These are phyloP conservation scores for Epichloe baconii DNA, from an alignment of 2,329 filamentous ascomycete species.

Conservation along the genomic window DNA sequence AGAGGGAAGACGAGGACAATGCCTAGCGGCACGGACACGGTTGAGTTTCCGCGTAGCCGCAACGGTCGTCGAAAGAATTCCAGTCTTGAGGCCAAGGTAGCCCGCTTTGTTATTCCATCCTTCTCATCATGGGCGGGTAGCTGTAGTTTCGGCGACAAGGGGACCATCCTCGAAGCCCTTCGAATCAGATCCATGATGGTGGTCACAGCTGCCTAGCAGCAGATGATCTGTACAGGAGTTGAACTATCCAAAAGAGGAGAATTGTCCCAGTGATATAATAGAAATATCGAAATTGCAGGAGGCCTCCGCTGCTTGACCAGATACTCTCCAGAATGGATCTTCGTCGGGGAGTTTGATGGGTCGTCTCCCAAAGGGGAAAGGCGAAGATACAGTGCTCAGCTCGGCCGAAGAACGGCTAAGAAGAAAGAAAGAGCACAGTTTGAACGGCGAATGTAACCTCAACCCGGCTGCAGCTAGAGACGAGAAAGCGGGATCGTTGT, in stretches of 20 bases:
- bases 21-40: constrained; percentile 81
- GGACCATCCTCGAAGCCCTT: constrained; percentile 38
- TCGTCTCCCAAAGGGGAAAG: not conserved
- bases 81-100: constrained; percentile 37
- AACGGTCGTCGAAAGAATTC: constrained; percentile 79
- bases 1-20: constrained; percentile 86
- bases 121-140: constrained; percentile 42
- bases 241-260: not conserved
- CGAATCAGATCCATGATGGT: constrained; percentile 44
- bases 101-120: constrained; percentile 23
- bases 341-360: not conserved
- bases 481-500: not conserved
- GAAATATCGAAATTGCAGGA: not conserved
- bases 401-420: not conserved
- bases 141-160: constrained; percentile 25
- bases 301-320: not conserved
- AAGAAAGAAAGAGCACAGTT: not conserved
- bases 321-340: not conserved
- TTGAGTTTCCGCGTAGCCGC: constrained; percentile 81
- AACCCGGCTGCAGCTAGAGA: not conserved
- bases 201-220: not conserved
- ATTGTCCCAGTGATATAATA: not conserved
- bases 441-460: not conserved
- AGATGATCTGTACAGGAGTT: not conserved
- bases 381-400: not conserved